These are phyloP conservation scores for Stellera chamaejasme DNA, from an alignment of 345 rosid genomes.

Conservation along the genomic window DNA sequence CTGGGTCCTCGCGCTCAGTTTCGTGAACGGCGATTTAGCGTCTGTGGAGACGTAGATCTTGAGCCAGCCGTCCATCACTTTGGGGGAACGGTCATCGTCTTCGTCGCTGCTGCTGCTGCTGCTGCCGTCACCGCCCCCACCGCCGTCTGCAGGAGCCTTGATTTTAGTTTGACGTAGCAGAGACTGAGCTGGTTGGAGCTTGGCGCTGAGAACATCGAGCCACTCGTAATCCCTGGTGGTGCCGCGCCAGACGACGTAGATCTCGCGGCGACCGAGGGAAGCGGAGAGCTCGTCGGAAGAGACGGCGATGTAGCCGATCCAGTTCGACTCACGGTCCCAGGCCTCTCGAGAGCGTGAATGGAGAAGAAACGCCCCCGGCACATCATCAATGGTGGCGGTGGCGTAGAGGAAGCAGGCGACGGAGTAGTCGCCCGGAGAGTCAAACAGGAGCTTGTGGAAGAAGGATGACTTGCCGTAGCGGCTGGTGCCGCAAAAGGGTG, in stretches of 20 bases:
- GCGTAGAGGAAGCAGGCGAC: conserved; percentile 62
- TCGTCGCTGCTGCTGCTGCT: conserved; percentile 35
- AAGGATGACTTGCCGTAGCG: conserved; percentile 61
- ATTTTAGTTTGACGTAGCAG: conserved; percentile 21
- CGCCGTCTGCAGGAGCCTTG: neutral
- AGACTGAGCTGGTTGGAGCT: conserved; percentile 36
- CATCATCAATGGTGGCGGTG: conserved; percentile 48
- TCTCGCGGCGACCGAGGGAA: conserved; percentile 60
- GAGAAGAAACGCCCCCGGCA: conserved; percentile 53
- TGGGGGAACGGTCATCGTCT: conserved; percentile 30
- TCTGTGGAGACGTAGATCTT: conserved; percentile 57
- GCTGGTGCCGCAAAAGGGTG: conserved; percentile 82
- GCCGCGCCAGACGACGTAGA: conserved; percentile 67
- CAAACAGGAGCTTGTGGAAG: conserved; percentile 65
- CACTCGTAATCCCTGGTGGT: conserved; percentile 85
- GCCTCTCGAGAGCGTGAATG: conserved; percentile 61
- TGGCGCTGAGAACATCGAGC: conserved; percentile 55
- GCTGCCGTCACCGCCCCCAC: conserved; percentile 1
- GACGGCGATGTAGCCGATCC: conserved; percentile 85
- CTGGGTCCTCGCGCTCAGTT: conserved; percentile 48
- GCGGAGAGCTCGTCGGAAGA: conserved; percentile 44
- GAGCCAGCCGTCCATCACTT: conserved; percentile 83
- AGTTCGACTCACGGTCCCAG: conserved; percentile 96
- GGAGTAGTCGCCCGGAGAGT: conserved; percentile 38
- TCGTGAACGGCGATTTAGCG: conserved; percentile 57